phyloP scores from a whole-genome alignment of 1,284 basidiomycete genomes.

The Rugosomyces carneus region DNA sequence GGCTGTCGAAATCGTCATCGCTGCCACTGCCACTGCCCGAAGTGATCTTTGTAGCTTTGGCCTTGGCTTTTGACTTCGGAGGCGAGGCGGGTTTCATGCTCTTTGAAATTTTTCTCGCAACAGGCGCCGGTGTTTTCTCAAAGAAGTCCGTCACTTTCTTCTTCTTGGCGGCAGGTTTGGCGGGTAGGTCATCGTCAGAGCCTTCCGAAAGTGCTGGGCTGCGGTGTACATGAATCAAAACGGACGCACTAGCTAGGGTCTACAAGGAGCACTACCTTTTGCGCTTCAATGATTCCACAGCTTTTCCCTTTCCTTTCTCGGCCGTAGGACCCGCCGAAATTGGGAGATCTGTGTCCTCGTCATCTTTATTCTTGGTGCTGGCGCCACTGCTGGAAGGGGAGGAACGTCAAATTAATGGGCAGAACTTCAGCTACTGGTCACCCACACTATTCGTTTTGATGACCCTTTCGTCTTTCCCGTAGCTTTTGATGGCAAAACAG shows the following conservation, averaged over 20 bases:
- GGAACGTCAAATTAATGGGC: neutral
- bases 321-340: constrained; percentile 3
- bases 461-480: constrained; percentile 27
- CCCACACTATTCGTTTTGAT: constrained; percentile 10
- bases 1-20: constrained; percentile 27
- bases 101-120: constrained; percentile 44
- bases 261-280: constrained; percentile 40
- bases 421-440: neutral
- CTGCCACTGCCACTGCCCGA: constrained; percentile 30
- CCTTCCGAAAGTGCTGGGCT: constrained; percentile 35
- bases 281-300: constrained; percentile 34
- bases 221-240: constrained; percentile 13
- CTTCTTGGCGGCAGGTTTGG: constrained; percentile 45
- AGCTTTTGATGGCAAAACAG: constrained; percentile 20
- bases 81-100: constrained; percentile 47
- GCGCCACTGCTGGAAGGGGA: neutral
- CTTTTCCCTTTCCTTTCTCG: constrained; percentile 32
- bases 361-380: constrained; percentile 2
- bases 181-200: constrained; percentile 32
- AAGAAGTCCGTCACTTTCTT: constrained; percentile 58
- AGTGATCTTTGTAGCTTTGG: constrained; percentile 30
- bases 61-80: constrained; percentile 34
- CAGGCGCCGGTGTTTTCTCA: constrained; percentile 29
- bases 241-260: neutral
- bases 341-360: constrained; percentile 15